Base-by-base conservation (phyloP, 805 yeast genomes). In the Schwanniomyces occidentalis region DNA sequence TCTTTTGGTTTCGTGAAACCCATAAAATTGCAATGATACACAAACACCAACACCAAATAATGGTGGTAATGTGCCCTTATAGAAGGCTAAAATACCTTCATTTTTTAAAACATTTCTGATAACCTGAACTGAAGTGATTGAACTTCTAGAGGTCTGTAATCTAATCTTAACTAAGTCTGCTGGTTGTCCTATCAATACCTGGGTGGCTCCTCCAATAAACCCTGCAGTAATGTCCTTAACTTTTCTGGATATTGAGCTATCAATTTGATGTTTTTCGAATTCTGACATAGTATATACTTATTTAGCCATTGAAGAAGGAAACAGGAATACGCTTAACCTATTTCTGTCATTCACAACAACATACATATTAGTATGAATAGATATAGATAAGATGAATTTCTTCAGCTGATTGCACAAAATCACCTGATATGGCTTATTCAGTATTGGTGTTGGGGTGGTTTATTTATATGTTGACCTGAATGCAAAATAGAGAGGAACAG, bases 1-100 rank as follows among this genome's bases (percentile, higher is more conserved):
- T 38, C 91, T 63, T 49, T 76, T 78, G 22, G 84, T 70, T 50
- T 80, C 87, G 49, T 78, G 85, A 49, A 80, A 83, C 1, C 87
- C 85, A 48, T 80, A 81, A 53, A 80, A 81, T 49, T 80, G 87
- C 20, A 80, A 59, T 2, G 84, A 78, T 6, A 80, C 87, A 61
- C 87, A 80, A 1, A 75, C 80, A 0, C 85, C 64, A 5, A 69
- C 74, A 0, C 74, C 74, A 37, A 68, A 54, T 16, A 69, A 51
- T 2, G 74, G 74, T 2, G 74, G 62, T 23, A 67, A 42, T 0
- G 74, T 69, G 5, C 74, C 74, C 40, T 69, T 69, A 47, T 69
- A 69, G 45, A 69, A 69, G 2, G 74, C 73, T 17, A 58, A 46
- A 4, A 60, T 27, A 3, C 74, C 74, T 49, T 69, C 74, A 40